These are phyloP conservation scores for Monilinia fructicola DNA, from an alignment of 2,329 filamentous ascomycete species.

Conservation along the genomic window DNA sequence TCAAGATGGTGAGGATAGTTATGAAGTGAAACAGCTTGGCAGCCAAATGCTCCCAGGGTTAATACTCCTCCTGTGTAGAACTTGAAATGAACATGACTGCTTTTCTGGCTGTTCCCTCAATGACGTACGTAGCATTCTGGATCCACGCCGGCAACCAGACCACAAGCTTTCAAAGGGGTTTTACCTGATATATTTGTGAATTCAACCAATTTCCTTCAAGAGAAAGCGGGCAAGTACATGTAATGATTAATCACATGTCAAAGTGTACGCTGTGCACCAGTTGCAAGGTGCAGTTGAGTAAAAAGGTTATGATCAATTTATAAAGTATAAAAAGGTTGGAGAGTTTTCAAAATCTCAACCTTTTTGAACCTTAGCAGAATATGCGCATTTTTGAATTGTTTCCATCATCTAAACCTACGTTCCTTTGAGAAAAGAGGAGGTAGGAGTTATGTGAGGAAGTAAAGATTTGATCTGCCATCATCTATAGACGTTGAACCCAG, in stretches of 20 bases:
- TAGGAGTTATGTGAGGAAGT: constrained; percentile 34
- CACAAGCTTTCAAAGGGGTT: too few relatives aligned
- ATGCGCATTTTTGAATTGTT: constrained; percentile 3
- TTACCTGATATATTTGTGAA: too few relatives aligned
- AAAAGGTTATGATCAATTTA: neutral
- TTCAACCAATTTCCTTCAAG: too few relatives aligned
- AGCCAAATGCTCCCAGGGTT: too few relatives aligned
- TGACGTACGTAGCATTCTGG: neutral
- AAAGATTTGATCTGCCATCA: constrained; percentile 39
- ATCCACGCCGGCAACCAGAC: neutral
- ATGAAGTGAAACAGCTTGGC: constrained; percentile 4
- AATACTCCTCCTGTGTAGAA: too few relatives aligned
- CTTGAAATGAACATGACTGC: neutral
- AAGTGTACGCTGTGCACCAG: neutral
- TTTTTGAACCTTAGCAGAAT: neutral
- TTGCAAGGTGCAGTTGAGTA: neutral
- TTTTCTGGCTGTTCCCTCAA: neutral
- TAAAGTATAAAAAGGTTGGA: neutral
- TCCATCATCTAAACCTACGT: constrained; percentile 33
- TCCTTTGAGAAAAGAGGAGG: constrained; percentile 31
- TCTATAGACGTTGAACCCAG: constrained; percentile 42
- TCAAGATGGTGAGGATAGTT: constrained; percentile 18
- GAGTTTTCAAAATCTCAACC: neutral
- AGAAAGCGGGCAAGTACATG: too few relatives aligned
- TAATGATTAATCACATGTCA: constrained; percentile 4